phyloP scores from a whole-genome alignment of 192 early-diverging fungal species.

The Coemansia sp. region DNA sequence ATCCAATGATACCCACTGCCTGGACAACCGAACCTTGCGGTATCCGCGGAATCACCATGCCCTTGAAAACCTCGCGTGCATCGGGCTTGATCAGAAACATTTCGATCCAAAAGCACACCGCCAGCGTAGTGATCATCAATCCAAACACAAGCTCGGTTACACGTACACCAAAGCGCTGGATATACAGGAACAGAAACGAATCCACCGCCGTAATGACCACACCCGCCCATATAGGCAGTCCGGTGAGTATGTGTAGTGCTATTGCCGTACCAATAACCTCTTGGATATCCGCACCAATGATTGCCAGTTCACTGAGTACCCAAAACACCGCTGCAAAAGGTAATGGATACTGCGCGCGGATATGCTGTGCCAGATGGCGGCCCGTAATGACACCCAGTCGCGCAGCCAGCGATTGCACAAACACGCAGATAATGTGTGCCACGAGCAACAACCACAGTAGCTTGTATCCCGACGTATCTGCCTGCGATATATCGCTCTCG shows the following conservation, averaged over 20 bases:
- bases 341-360: slow-evolving; percentile 50
- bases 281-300: slow-evolving; percentile 70
- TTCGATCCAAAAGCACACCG: slow-evolving; percentile 73
- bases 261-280: slow-evolving; percentile 89
- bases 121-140: slow-evolving; percentile 65
- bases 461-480: slow-evolving; percentile 59
- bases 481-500: slow-evolving; percentile 68
- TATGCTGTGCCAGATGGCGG: slow-evolving; percentile 61
- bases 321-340: slow-evolving; percentile 52
- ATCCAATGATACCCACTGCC: slow-evolving; percentile 66
- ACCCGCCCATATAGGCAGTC: slow-evolving; percentile 67
- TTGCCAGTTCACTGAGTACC: slow-evolving; percentile 62
- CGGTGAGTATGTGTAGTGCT: slow-evolving; percentile 75
- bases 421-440: slow-evolving; percentile 59
- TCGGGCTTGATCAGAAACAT: slow-evolving; percentile 61
- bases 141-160: slow-evolving; percentile 77
- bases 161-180: slow-evolving; percentile 61
- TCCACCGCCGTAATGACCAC: slow-evolving; percentile 80
- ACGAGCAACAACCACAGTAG: slow-evolving; percentile 65
- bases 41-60: slow-evolving; percentile 59
- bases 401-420: slow-evolving; percentile 61
- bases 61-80: slow-evolving; percentile 52
- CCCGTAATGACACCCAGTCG: slow-evolving; percentile 65
- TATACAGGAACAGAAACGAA: slow-evolving; percentile 72
- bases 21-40: slow-evolving; percentile 58